These are phyloP conservation scores for Lodderomyces elongisporus DNA, from an alignment of 1,139 yeast genomes.

Conservation along the genomic window DNA sequence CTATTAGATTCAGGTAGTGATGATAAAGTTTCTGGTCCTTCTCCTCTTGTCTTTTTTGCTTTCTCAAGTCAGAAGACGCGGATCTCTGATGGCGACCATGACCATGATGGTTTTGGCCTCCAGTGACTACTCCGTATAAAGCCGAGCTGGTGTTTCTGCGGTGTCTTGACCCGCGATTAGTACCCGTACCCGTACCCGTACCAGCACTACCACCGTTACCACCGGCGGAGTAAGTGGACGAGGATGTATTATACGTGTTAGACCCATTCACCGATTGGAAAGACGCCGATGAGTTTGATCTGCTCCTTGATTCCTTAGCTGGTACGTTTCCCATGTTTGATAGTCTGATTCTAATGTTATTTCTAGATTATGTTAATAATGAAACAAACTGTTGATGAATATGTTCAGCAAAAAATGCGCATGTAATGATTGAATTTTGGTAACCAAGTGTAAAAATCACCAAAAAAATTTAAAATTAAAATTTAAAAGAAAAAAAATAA, in stretches of 20 bases:
- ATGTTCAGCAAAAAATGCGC: no score
- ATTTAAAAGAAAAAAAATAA: no score
- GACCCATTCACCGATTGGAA: constrained; percentile 6
- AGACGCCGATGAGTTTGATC: constrained; percentile 17
- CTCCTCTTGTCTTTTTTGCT: constrained; percentile 39
- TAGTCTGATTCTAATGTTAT: no score
- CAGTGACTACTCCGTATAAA: background rate
- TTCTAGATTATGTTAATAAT: no score
- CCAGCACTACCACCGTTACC: no score
- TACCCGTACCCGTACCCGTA: no score
- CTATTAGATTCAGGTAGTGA: constrained; percentile 54
- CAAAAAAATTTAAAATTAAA: no score
- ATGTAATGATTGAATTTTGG: no score
- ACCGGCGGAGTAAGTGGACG: constrained; percentile 3
- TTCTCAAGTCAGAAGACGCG: constrained; percentile 20
- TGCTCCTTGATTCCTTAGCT: constrained; percentile 43
- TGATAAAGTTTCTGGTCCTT: constrained; percentile 47
- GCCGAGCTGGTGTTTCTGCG: constrained; percentile 10
- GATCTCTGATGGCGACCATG: constrained; percentile 10
- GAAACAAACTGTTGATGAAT: no score
- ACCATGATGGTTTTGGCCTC: constrained; percentile 2
- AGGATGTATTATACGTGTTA: constrained; percentile 5
- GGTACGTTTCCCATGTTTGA: constrained; percentile 56
- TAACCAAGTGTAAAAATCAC: no score
- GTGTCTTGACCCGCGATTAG: background rate